A percentile compares a stretch with the other conserved stretches of the same genome.
Evolutionary conservation across 768 basidiomycete species (phyloP).

Genomic region (Collybia sp.): DNA sequence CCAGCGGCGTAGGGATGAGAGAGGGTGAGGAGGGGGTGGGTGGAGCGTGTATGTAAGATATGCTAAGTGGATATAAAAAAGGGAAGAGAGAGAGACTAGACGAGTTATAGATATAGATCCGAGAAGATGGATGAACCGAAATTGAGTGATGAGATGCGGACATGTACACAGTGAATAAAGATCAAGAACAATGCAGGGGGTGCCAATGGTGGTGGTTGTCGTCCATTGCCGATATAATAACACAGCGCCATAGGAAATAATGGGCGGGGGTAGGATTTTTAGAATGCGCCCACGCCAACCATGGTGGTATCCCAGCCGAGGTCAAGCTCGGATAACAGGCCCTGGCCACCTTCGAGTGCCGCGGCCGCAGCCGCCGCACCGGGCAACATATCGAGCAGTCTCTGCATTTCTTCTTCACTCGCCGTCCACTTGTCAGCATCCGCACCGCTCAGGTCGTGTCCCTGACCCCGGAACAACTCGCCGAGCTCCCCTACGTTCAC

Average conservation of each 20-base stretch:
- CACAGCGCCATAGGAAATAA: slow-evolving; percentile 6
- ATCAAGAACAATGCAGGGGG: slow-evolving; percentile 7
- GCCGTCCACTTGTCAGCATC: slow-evolving; percentile 22
- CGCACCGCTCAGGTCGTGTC: slow-evolving; percentile 12
- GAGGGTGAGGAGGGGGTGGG: slow-evolving; percentile 11
- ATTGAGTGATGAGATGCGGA: not conserved
- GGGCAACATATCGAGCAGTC: slow-evolving; percentile 51
- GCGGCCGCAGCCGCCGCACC: slow-evolving; percentile 14
- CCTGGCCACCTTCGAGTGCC: slow-evolving; percentile 1
- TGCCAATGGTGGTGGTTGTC: not conserved
- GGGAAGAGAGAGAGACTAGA: slow-evolving; percentile 9
- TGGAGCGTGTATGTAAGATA: slow-evolving; percentile 13
- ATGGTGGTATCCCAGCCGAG: slow-evolving; percentile 5
- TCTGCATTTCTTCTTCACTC: slow-evolving; percentile 56
- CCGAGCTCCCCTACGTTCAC: slow-evolving; percentile 12
- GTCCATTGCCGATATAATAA: not conserved
- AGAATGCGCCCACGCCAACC: slow-evolving; percentile 18
- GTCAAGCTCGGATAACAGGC: slow-evolving; percentile 1
- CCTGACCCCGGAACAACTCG: slow-evolving; percentile 7
- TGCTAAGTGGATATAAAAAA: slow-evolving; percentile 16
- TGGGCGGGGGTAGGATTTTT: slow-evolving; percentile 11
- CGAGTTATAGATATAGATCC: slow-evolving; percentile 18
- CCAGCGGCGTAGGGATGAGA: slow-evolving; percentile 10
- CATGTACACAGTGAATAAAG: not conserved
- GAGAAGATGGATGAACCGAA: slow-evolving; percentile 1